Percentiles rank a stretch among this genome's conserved stretches.
These are phyloP conservation scores for Penicillium robsamsonii DNA, from an alignment of 495 filamentous ascomycete species.

Conservation along the genomic window DNA sequence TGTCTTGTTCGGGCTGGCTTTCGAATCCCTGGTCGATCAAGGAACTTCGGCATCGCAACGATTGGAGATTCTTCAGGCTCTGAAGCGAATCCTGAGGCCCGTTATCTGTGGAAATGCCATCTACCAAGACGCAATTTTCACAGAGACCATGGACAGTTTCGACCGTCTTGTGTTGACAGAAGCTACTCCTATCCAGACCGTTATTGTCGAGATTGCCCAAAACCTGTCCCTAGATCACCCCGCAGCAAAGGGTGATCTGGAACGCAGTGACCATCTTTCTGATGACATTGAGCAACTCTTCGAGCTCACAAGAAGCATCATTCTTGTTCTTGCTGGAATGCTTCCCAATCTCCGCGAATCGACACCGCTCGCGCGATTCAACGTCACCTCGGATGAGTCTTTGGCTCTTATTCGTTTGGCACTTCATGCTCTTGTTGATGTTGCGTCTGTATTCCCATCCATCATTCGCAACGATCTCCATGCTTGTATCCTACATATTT, in stretches of 20 bases:
- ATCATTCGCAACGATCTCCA: slow-evolving; percentile 97
- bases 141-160: slow-evolving; percentile 93
- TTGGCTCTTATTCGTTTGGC: slow-evolving; percentile 74
- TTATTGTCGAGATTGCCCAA: slow-evolving; percentile 89
- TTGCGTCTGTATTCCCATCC: slow-evolving; percentile 89
- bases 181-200: slow-evolving; percentile 79
- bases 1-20: slow-evolving; percentile 92
- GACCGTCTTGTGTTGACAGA: slow-evolving; percentile 93
- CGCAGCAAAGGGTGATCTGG: slow-evolving; percentile 69
- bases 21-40: slow-evolving; percentile 87
- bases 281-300: slow-evolving; percentile 99
- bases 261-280: slow-evolving; percentile 71
- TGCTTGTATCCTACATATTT: slow-evolving; percentile 95
- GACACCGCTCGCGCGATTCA: slow-evolving; percentile 63
- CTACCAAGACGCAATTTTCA: slow-evolving; percentile 92
- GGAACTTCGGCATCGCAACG: slow-evolving; percentile 76
- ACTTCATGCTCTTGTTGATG: slow-evolving; percentile 85
- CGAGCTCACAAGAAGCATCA: slow-evolving; percentile 91
- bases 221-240: slow-evolving; percentile 89
- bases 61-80: slow-evolving; percentile 81
- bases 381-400: slow-evolving; percentile 69
- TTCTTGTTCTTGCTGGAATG: slow-evolving; percentile 82
- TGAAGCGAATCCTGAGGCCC: slow-evolving; percentile 92
- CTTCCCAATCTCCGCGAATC: slow-evolving; percentile 82
- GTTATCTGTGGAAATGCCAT: slow-evolving; percentile 96